These are phyloP conservation scores for Kodamaea alishanica DNA, from an alignment of 1,139 yeast genomes.

Conservation along the genomic window DNA sequence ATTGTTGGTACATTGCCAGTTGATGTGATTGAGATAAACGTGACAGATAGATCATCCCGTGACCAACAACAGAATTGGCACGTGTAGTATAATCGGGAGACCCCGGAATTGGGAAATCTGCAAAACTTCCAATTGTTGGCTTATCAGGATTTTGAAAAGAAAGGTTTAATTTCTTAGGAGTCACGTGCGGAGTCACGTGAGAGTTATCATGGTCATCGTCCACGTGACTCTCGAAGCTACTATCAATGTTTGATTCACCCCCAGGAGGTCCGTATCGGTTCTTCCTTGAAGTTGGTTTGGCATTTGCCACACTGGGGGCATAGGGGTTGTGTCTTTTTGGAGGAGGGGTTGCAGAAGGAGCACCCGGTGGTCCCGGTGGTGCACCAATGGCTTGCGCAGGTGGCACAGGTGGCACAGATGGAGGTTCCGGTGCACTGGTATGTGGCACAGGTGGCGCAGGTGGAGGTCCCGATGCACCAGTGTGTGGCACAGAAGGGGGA, in stretches of 20 bases:
- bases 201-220: too few species aligned
- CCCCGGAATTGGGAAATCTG: slow-evolving; percentile 47
- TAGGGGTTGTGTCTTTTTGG: slow-evolving; percentile 32
- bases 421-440: background rate
- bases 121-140: slow-evolving; percentile 34
- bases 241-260: slow-evolving; percentile 15
- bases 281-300: slow-evolving; percentile 12
- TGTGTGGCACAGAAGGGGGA: too few species aligned
- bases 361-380: slow-evolving; percentile 7
- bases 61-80: slow-evolving; percentile 44
- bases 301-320: slow-evolving; percentile 30
- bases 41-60: slow-evolving; percentile 27
- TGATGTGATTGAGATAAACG: slow-evolving; percentile 46
- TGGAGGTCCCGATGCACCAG: slow-evolving; percentile 3
- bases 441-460: slow-evolving; percentile 6
- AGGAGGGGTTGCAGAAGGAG: slow-evolving; percentile 15
- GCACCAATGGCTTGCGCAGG: background rate
- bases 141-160: slow-evolving; percentile 8
- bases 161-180: slow-evolving; percentile 7
- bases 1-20: slow-evolving; percentile 45
- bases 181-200: slow-evolving; percentile 1
- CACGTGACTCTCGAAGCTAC: slow-evolving; percentile 16
- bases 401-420: background rate
- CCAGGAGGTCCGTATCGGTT: slow-evolving; percentile 31
- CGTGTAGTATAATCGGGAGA: slow-evolving; percentile 46